These are phyloP conservation scores for Thielaviopsis ethacetica DNA, from an alignment of 2,329 filamentous ascomycete species.

Conservation along the genomic window DNA sequence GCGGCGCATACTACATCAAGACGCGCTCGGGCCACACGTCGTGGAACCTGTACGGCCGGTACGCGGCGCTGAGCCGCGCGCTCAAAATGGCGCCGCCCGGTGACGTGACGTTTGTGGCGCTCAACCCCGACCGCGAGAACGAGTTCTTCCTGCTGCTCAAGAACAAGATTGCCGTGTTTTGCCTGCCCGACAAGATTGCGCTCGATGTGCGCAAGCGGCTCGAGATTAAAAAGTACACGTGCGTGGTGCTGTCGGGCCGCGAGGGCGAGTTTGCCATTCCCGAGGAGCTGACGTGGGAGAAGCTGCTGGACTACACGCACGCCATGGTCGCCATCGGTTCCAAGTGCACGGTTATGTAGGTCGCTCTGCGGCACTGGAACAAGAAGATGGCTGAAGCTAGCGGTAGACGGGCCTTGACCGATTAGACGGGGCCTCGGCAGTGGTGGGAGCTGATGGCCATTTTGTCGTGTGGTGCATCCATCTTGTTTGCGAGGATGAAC, in stretches of 20 bases:
- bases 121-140: constrained; percentile 7
- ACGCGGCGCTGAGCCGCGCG: constrained; percentile 6
- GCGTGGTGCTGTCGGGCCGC: constrained; percentile 5
- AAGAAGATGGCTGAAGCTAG: no score
- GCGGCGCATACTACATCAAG: constrained; percentile 9
- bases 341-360: constrained; percentile 9
- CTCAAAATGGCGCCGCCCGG: constrained; percentile 1
- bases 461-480: no score
- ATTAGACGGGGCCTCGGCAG: no score
- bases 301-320: constrained; percentile 10
- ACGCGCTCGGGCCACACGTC: constrained; percentile 2
- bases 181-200: constrained; percentile 7
- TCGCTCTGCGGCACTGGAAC: neutral
- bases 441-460: no score
- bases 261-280: constrained; percentile 9
- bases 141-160: constrained; percentile 8
- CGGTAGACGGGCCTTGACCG: no score
- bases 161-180: constrained; percentile 7
- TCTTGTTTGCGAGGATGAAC: no score
- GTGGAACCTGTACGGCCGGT: constrained; percentile 7
- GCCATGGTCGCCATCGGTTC: constrained; percentile 9
- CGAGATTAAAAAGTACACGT: constrained; percentile 3
- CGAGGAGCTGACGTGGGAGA: constrained; percentile 7
- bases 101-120: constrained; percentile 10
- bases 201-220: constrained; percentile 4